These are phyloP conservation scores for Oenanthe javanica DNA, from an alignment of 140 eudicot genomes.

Conservation along the genomic window DNA sequence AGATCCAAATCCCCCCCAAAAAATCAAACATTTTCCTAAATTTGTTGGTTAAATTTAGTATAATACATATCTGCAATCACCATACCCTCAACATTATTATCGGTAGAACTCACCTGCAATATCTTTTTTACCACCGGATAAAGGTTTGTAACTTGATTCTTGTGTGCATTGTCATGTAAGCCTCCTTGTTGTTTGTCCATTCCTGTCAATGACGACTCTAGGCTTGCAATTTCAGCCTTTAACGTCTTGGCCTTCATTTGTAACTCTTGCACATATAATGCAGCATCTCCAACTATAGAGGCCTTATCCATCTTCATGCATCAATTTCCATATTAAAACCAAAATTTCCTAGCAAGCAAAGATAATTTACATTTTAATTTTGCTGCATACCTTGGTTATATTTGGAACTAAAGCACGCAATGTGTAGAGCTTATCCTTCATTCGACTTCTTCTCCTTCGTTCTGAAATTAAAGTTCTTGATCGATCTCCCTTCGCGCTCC, in stretches of 20 bases:
- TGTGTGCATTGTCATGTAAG: slow-evolving; percentile 10
- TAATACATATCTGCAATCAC: background rate
- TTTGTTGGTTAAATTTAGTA: background rate
- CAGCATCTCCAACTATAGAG: slow-evolving; percentile 82
- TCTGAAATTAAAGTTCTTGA: slow-evolving; percentile 75
- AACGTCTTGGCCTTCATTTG: slow-evolving; percentile 68
- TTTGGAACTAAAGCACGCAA: slow-evolving; percentile 86
- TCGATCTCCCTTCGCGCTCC: slow-evolving; percentile 43
- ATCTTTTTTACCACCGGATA: background rate
- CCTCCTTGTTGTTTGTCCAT: slow-evolving; percentile 17
- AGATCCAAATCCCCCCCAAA: background rate
- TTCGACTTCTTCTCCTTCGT: slow-evolving; percentile 68
- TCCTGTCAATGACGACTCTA: slow-evolving; percentile 34
- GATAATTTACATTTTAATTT: background rate
- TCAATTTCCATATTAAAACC: background rate
- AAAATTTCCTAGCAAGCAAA: background rate
- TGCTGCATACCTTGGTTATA: slow-evolving; percentile 60
- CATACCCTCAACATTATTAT: background rate
- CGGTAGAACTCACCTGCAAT: background rate
- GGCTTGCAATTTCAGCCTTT: slow-evolving; percentile 43
- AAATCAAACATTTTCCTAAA: background rate
- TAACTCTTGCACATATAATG: slow-evolving; percentile 63
- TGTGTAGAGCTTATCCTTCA: slow-evolving; percentile 88
- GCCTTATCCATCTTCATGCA: slow-evolving; percentile 82
- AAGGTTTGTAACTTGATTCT: slow-evolving; percentile 1